These are phyloP conservation scores for Syzygium oleosum DNA, from an alignment of 345 rosid genomes.

Conservation along the genomic window DNA sequence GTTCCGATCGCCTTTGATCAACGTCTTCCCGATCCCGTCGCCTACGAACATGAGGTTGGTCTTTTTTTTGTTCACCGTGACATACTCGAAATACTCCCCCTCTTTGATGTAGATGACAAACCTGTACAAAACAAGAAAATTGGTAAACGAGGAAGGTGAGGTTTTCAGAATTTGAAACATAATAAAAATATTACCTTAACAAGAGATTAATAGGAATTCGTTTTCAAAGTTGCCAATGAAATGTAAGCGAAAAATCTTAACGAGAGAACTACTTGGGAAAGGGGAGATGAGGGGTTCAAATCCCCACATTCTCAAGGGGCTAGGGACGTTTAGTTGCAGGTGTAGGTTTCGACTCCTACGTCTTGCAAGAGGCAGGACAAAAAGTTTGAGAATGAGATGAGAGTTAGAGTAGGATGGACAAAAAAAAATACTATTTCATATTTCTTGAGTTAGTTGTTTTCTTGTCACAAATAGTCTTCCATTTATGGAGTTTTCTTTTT, in stretches of 20 bases:
- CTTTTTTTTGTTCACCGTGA: constrained; percentile 4
- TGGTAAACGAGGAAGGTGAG: background rate
- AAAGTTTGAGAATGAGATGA: no score
- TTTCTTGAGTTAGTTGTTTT: background rate
- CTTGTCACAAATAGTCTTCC: background rate
- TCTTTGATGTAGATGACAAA: constrained; percentile 10
- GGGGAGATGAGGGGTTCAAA: no score
- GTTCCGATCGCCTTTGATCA: constrained; percentile 6
- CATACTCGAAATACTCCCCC: constrained; percentile 13
- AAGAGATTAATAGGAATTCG: background rate
- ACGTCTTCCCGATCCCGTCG: constrained; percentile 20
- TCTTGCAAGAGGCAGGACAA: no score
- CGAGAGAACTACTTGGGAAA: background rate
- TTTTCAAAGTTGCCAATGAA: background rate
- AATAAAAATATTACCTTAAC: background rate
- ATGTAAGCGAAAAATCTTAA: background rate
- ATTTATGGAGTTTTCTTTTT: background rate
- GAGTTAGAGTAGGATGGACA: no score
- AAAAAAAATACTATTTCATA: background rate
- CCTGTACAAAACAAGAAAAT: background rate
- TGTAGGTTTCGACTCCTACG: no score
- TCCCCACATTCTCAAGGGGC: no score
- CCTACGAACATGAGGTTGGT: constrained; percentile 17
- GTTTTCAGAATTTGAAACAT: background rate
- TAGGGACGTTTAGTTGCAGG: no score